A percentile compares a stretch with the other conserved stretches of the same genome.
Conservation (phyloP, 1,139 yeast species). For the Nematodospora anomalae region DNA sequence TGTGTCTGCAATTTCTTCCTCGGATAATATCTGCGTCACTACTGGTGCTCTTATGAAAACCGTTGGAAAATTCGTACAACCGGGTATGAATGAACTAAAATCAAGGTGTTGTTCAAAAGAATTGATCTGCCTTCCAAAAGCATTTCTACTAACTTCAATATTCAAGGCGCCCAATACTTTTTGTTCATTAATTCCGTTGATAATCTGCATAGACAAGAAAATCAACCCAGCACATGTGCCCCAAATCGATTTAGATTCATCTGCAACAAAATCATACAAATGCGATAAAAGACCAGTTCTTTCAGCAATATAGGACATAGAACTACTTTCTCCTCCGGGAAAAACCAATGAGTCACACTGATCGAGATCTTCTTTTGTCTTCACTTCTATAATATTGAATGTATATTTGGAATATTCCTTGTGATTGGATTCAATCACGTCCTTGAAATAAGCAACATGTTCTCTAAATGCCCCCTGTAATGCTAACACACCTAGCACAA, state of each 20-base stretch:
- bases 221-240: constrained; percentile 89
- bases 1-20: constrained; percentile 12
- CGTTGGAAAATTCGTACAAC: constrained; percentile 48
- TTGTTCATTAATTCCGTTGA: constrained; percentile 59
- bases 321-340: constrained; percentile 83
- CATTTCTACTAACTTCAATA: constrained; percentile 67
- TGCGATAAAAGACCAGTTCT: constrained; percentile 60
- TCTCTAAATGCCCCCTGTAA: constrained; percentile 81
- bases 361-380: constrained; percentile 50
- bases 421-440: constrained; percentile 29
- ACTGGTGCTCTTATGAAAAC: constrained; percentile 82
- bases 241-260: constrained; percentile 60
- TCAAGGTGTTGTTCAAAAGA: constrained; percentile 57
- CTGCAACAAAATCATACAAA: constrained; percentile 51
- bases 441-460: constrained; percentile 56
- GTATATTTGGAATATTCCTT: constrained; percentile 18
- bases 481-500: constrained; percentile 67
- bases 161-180: constrained; percentile 64
- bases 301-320: constrained; percentile 73
- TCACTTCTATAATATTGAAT: constrained; percentile 48
- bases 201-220: constrained; percentile 57
- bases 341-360: constrained; percentile 62
- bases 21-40: constrained; percentile 41
- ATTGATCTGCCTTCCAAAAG: constrained; percentile 77
- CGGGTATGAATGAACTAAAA: constrained; percentile 47